A percentile compares a stretch with the other conserved stretches of the same genome.
phyloP scores from a whole-genome alignment of 352 stramenopile genomes.

The Globisporangium uncinulatum region DNA sequence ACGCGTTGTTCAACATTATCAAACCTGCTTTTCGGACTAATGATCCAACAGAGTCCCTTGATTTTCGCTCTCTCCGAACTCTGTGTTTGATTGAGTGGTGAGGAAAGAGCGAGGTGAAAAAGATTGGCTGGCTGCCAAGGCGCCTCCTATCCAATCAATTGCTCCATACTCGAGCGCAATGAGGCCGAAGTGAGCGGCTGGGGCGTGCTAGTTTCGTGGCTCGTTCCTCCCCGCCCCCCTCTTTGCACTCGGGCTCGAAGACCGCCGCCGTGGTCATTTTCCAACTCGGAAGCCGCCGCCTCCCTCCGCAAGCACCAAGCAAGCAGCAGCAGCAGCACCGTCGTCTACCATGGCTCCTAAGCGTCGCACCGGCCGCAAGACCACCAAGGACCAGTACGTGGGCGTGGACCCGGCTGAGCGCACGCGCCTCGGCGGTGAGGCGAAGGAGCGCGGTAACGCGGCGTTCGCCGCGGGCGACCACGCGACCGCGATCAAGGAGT shows the following conservation, averaged over 20 bases:
- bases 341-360: constrained; percentile 57
- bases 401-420: constrained; percentile 57
- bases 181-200: too few relatives aligned
- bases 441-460: constrained; percentile 83
- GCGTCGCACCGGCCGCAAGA: constrained; percentile 70
- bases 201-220: not conserved
- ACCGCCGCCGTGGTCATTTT: constrained; percentile 22
- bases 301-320: constrained; percentile 14
- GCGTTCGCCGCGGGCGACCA: constrained; percentile 74
- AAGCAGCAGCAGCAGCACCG: constrained; percentile 8
- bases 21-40: not conserved
- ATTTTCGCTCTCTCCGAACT: not conserved
- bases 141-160: too few relatives aligned
- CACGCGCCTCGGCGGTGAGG: constrained; percentile 66
- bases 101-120: too few relatives aligned
- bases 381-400: constrained; percentile 79
- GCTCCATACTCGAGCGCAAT: too few relatives aligned
- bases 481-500: constrained; percentile 84
- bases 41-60: constrained; percentile 3
- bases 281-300: constrained; percentile 24
- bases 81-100: too few relatives aligned
- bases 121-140: too few relatives aligned
- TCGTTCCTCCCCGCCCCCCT: not conserved
- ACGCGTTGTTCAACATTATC: too few relatives aligned
- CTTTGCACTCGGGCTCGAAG: not conserved